Evolutionary conservation across 768 basidiomycete species (phyloP), one percentile per base, ranked within the genome.

Genomic region (Calocybe gangraenosa): DNA sequence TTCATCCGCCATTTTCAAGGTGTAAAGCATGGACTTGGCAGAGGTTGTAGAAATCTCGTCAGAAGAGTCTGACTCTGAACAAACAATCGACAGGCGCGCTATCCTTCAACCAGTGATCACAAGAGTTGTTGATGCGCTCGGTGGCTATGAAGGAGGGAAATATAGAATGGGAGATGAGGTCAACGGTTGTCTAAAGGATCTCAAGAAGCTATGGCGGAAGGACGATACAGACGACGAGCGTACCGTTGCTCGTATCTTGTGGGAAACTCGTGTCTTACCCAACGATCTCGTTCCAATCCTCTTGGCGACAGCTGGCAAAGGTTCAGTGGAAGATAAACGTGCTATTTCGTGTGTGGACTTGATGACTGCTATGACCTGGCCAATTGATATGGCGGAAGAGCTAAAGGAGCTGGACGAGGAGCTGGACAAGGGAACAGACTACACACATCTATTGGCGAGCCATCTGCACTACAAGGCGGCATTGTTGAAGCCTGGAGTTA

Each of bases 291-390:
- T 97, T 15, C 87, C 92, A 14, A 87, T 97, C 44, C 71, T 98
- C 10, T 72, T 89, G 39, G 76, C 76, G 48, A 92, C 90, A 0
- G 87, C 88, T 0, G 87, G 88, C 9, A 78, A 80, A 41, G 88
- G 88, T 0, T 64, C 72, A 17, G 81, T 87, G 23, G 88, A 91
- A 52, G 88, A 92, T 64, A 87, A 84, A 55, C 74, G 88, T 38
- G 91, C 90, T 0, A 76, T 95, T 20, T 79, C 84, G 0, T 87
- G 84, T 51, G 84, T 82, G 7, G 96, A 98, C 60, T 71, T 99
- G 18, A 84, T 98, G 61, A 89, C 92, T 0, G 93, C 94, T 0
- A 90, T 99, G 89, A 98, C 95, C 1, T 99, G 96, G 96, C 96
- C 96, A 0, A 95, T 99, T 43, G 91, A 98, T 64, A 72, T 98